A percentile compares a stretch with the other conserved stretches of the same genome.
phyloP scores from a whole-genome alignment of 164 flowering plant species.

The Chloranthus sessilifolius region DNA sequence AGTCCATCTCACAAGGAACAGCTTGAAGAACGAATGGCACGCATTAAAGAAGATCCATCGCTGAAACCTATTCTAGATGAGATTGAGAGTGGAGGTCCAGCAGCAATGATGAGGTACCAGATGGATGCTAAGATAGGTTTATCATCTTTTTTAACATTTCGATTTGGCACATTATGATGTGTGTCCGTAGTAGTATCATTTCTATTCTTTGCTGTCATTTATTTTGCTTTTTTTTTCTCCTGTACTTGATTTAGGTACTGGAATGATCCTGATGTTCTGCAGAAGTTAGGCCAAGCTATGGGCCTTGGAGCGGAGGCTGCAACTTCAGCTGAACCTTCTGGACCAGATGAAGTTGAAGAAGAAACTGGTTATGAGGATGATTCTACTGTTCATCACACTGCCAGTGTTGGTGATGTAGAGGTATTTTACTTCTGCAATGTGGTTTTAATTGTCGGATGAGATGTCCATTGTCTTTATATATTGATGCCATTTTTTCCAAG shows the following conservation, averaged over 20 bases:
- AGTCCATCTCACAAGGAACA: conserved; percentile 65
- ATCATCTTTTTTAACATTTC: too few species aligned
- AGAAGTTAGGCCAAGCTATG: conserved; percentile 92
- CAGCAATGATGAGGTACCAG: conserved; percentile 86
- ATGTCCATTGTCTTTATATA: too few species aligned
- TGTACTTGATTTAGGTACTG: conserved; percentile 53
- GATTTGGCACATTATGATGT: not conserved
- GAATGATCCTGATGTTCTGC: conserved; percentile 92
- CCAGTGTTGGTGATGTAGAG: conserved; percentile 94
- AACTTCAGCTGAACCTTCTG: conserved; percentile 47
- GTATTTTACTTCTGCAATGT: conserved; percentile 26
- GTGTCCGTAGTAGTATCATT: not conserved
- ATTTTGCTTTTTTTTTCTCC: not conserved
- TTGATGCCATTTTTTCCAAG: too few species aligned
- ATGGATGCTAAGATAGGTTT: too few species aligned
- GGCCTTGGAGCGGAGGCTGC: conserved; percentile 68
- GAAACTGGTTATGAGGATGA: conserved; percentile 65
- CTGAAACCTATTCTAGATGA: conserved; percentile 83
- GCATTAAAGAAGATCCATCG: conserved; percentile 77
- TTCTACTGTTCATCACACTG: conserved; percentile 80
- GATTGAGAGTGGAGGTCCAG: conserved; percentile 87
- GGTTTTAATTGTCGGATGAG: too few species aligned
- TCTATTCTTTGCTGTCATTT: not conserved
- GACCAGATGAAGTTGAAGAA: conserved; percentile 58
- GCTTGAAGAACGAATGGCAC: conserved; percentile 80